Base-by-base conservation (phyloP, 495 filamentous ascomycete genomes). In the Tuber indicum region DNA sequence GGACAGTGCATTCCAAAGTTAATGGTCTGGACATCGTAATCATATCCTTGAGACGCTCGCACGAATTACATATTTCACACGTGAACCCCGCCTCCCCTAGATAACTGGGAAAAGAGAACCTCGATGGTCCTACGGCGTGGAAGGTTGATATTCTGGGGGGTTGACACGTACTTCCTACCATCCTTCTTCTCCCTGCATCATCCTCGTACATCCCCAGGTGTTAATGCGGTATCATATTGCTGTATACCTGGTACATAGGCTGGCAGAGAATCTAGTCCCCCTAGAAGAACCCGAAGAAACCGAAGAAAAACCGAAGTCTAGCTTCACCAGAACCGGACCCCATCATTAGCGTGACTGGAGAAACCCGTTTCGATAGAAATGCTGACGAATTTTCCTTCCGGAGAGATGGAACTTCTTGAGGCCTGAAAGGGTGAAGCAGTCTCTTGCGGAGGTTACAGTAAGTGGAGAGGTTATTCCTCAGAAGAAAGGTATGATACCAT, bases 401-500 rank as follows among this genome's bases (percentile, higher is more conserved):
- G 3, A 32, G 23, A 89, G 87, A 3, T 79, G 91, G 47, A 91
- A 91, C 81, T 83, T 90, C 16, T 82, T 91, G 23, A 91, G 88
- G 2, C 88, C 87, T 0, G 83, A 87, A 1, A 85, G 90, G 17
- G 85, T 90, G 10, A 85, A 86, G 58, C 85, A 83, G 23, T 89
- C 90, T 1, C 84, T 84, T 9, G 83, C 82, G 1, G 89, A 91
- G 74, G 86, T 88, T 39, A 41, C 39, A 3, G 39, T 41, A 84
- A 84, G 58, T 75, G 90, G 90, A 36, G 81, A 91, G 16, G 86
- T 87, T 7, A 84, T 91, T 69, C 89, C 89, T 0, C 85, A 92
- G 70, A 91, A 92, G n/a, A n/a, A n/a, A n/a, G n/a, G 89, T 89
- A 76, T 14, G 21, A 21, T 26, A 32, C 32, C 32, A 32, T 32